Evolutionary conservation across 2,329 filamentous ascomycete genomes (phyloP).

Genomic region (Colletotrichum aenigma): DNA sequence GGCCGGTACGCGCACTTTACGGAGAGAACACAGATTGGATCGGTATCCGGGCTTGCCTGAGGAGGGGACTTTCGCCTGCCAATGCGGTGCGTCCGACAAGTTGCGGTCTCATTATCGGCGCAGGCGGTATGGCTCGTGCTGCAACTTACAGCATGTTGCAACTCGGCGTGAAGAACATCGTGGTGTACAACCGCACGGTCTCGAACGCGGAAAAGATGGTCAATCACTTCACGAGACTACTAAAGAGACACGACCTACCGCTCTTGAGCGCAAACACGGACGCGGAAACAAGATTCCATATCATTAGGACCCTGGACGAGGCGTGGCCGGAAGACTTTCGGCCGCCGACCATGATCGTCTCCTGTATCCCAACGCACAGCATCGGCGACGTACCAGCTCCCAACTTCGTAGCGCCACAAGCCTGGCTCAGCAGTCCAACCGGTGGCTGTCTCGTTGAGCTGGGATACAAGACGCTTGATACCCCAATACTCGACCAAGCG

Average conservation of each 20-base stretch:
- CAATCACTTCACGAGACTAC: slow-evolving; percentile 68
- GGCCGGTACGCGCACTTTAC: slow-evolving; percentile 71
- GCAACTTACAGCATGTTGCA: slow-evolving; percentile 81
- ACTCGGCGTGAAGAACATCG: slow-evolving; percentile 76
- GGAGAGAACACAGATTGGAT: slow-evolving; percentile 87
- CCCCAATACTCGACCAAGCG: slow-evolving; percentile 73
- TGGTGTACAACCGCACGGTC: slow-evolving; percentile 73
- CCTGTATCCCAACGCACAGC: slow-evolving; percentile 75
- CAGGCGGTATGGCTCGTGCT: slow-evolving; percentile 78
- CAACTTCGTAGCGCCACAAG: slow-evolving; percentile 70
- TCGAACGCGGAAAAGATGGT: slow-evolving; percentile 72
- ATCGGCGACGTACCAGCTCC: slow-evolving; percentile 68
- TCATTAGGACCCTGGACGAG: slow-evolving; percentile 62
- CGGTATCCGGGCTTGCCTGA: slow-evolving; percentile 75
- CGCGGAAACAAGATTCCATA: slow-evolving; percentile 53
- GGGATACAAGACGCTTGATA: slow-evolving; percentile 75
- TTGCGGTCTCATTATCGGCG: slow-evolving; percentile 65
- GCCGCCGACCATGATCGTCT: slow-evolving; percentile 75
- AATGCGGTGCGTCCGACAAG: slow-evolving; percentile 64
- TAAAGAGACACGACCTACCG: slow-evolving; percentile 47
- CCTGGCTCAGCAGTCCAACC: slow-evolving; percentile 75
- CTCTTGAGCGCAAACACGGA: slow-evolving; percentile 39
- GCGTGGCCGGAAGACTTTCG: slow-evolving; percentile 68
- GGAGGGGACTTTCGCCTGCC: slow-evolving; percentile 74
- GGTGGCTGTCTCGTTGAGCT: slow-evolving; percentile 79